Conservation (phyloP, 352 stramenopile genomes). For the Pythium grandisporangium region DNA sequence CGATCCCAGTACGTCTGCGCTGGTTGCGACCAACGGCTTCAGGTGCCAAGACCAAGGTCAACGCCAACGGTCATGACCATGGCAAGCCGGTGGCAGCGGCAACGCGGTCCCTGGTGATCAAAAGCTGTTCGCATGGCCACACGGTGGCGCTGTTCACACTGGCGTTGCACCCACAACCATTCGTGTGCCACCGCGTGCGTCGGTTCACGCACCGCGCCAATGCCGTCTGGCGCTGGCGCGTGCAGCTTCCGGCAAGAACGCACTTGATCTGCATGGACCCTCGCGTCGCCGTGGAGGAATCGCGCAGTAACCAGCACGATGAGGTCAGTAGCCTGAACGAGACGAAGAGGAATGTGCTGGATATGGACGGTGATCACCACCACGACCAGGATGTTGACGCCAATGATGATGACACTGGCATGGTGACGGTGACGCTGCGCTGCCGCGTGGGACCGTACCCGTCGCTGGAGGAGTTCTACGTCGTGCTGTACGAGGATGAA, state of each 20-base stretch:
- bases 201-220: conserved; percentile 48
- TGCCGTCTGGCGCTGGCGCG: conserved; percentile 51
- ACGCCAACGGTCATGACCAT: conserved; percentile 2
- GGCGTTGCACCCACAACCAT: conserved; percentile 58
- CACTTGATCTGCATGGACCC: conserved; percentile 66
- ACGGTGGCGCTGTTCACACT: conserved; percentile 87
- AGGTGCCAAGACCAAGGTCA: too few relatives aligned
- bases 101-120: conserved; percentile 22
- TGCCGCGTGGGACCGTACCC: conserved; percentile 84
- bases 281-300: conserved; percentile 43
- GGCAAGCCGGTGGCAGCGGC: background rate
- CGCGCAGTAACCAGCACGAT: too few relatives aligned
- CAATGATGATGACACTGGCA: conserved; percentile 12
- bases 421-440: conserved; percentile 50
- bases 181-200: conserved; percentile 78
- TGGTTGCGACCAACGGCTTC: conserved; percentile 52
- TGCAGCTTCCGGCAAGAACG: conserved; percentile 34
- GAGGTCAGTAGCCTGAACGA: too few relatives aligned
- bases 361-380: too few relatives aligned
- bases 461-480: conserved; percentile 82
- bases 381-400: too few relatives aligned
- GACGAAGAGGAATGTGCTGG: too few relatives aligned
- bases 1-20: conserved; percentile 83
- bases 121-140: conserved; percentile 85
- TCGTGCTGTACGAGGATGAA: conserved; percentile 85